A percentile compares a stretch with the other conserved stretches of the same genome.
These are phyloP conservation scores for Magnusiomyces magnusii DNA, from an alignment of 1,139 yeast species.

Conservation along the genomic window DNA sequence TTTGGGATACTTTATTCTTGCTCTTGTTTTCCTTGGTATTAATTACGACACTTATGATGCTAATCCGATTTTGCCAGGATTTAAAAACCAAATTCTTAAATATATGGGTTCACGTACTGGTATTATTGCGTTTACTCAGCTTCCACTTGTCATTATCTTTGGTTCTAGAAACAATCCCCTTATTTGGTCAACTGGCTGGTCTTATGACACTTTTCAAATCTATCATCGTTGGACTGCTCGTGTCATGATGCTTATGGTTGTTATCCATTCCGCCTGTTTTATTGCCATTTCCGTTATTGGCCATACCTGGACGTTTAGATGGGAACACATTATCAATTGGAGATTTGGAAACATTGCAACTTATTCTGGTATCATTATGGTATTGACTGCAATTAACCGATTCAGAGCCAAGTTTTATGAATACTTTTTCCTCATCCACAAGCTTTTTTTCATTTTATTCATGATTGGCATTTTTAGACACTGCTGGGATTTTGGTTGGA, in stretches of 20 bases:
- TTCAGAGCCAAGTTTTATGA: conserved; percentile 37
- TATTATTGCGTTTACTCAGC: conserved; percentile 47
- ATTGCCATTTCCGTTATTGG: conserved; percentile 34
- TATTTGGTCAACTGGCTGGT: conserved; percentile 53
- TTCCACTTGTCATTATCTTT: conserved; percentile 49
- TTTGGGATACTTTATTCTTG: conserved; percentile 24
- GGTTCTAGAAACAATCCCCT: conserved; percentile 59
- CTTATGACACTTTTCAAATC: conserved; percentile 53
- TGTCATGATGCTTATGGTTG: conserved; percentile 42
- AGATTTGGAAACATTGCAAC: conserved; percentile 37
- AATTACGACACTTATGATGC: conserved; percentile 20
- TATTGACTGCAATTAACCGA: conserved; percentile 20
- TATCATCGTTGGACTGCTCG: conserved; percentile 61
- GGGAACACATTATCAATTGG: conserved; percentile 42
- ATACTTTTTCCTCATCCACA: conserved; percentile 32
- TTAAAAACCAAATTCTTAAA: conserved; percentile 28
- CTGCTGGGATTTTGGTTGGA: conserved; percentile 43
- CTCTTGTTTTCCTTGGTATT: conserved; percentile 23
- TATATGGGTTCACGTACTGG: conserved; percentile 55
- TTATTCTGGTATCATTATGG: conserved; percentile 36
- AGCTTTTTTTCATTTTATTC: conserved; percentile 37
- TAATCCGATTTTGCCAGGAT: conserved; percentile 21
- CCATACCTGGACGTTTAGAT: conserved; percentile 32
- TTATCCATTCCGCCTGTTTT: conserved; percentile 32
- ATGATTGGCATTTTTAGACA: conserved; percentile 37